These are phyloP conservation scores for Amaranthus tricolor DNA, from an alignment of 179 eudicot genomes.

Conservation along the genomic window DNA sequence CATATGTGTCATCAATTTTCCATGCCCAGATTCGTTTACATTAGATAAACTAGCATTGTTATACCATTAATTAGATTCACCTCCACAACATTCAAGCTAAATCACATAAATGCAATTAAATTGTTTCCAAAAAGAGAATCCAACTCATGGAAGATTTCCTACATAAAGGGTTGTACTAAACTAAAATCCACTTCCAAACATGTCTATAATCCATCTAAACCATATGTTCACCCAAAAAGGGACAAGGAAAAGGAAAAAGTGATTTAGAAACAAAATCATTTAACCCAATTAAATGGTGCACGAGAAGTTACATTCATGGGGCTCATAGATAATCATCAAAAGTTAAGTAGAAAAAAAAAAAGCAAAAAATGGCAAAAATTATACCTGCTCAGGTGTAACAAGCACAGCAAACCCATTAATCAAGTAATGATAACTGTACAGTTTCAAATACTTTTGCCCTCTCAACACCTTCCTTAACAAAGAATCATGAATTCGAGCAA, in stretches of 20 bases:
- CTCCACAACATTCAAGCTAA: neutral
- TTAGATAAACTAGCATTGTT: neutral
- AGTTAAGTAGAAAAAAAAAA: neutral
- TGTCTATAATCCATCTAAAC: neutral
- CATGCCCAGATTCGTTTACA: neutral
- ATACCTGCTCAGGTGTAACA: conserved; percentile 84
- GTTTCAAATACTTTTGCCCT: conserved; percentile 80
- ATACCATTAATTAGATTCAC: neutral
- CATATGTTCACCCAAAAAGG: neutral
- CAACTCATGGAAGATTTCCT: neutral
- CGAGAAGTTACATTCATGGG: conserved; percentile 5
- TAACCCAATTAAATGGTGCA: conserved; percentile 4
- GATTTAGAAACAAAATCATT: conserved; percentile 20
- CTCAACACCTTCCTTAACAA: conserved; percentile 61
- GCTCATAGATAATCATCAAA: neutral
- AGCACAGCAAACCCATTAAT: conserved; percentile 99
- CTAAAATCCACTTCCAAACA: neutral
- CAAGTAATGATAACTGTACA: conserved; percentile 95
- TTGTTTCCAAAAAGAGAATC: neutral
- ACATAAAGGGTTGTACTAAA: neutral
- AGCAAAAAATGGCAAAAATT: conserved; percentile 9
- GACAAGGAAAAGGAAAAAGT: neutral
- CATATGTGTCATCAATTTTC: conserved; percentile 1
- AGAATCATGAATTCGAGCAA: conserved; percentile 74
- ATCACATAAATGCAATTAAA: neutral